These are phyloP conservation scores for Candida cerambycidarum DNA, from an alignment of 805 yeast genomes.

Conservation along the genomic window DNA sequence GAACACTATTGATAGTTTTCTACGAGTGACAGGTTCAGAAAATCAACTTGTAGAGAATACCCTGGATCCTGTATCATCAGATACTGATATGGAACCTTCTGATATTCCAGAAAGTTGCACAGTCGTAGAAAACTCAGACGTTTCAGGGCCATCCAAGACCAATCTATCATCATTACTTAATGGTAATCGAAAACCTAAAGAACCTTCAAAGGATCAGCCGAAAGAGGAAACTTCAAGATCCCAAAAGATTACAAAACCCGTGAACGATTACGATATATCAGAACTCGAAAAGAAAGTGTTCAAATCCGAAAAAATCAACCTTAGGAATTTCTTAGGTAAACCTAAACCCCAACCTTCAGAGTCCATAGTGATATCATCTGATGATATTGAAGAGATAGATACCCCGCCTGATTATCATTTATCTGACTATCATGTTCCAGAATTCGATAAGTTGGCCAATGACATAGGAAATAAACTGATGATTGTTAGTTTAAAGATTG, in stretches of 20 bases:
- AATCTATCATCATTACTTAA: constrained; percentile 2
- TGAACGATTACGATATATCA: neutral
- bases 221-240: no score
- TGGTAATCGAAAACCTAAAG: constrained; percentile 3
- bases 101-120: constrained; percentile 1
- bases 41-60: neutral
- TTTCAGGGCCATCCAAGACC: no score
- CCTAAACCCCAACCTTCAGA: constrained; percentile 1
- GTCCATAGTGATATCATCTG: neutral
- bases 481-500: constrained; percentile 3
- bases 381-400: constrained; percentile 4
- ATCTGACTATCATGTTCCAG: neutral
- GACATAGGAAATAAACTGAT: constrained; percentile 1
- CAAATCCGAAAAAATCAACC: constrained; percentile 7
- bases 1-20: constrained; percentile 12
- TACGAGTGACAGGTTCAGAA: constrained; percentile 7
- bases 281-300: constrained; percentile 10
- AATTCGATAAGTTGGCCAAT: neutral
- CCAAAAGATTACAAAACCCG: neutral
- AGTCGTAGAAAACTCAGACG: neutral
- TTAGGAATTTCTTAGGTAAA: constrained; percentile 10
- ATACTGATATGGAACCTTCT: constrained; percentile 1
- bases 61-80: neutral
- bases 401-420: neutral
- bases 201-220: neutral